phyloP scores from a whole-genome alignment of 805 yeast genomes.

The Wickerhamomyces silvicola region DNA sequence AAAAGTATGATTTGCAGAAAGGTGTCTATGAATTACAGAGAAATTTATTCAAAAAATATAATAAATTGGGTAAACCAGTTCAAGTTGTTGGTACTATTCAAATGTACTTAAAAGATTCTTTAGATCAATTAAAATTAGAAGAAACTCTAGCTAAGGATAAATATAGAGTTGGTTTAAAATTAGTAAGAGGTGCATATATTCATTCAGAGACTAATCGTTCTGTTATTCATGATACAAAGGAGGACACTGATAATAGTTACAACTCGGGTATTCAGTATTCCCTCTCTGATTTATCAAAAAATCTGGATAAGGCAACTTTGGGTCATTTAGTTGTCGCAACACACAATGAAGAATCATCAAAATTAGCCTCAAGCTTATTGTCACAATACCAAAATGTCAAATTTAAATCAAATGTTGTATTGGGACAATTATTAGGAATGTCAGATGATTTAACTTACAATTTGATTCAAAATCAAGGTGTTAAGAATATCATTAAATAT shows the following conservation, averaged over 20 bases:
- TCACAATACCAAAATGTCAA: slow-evolving; percentile 23
- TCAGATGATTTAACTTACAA: slow-evolving; percentile 84
- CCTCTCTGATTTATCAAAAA: slow-evolving; percentile 40
- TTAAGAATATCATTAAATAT: slow-evolving; percentile 78
- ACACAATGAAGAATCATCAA: slow-evolving; percentile 77
- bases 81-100: slow-evolving; percentile 89
- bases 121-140: slow-evolving; percentile 55
- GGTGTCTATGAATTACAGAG: slow-evolving; percentile 92
- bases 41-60: slow-evolving; percentile 66
- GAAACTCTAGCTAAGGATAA: slow-evolving; percentile 53
- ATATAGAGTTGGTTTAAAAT: slow-evolving; percentile 78
- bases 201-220: slow-evolving; percentile 77
- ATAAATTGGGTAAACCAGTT: slow-evolving; percentile 48
- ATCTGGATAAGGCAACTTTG: slow-evolving; percentile 40
- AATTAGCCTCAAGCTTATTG: slow-evolving; percentile 58
- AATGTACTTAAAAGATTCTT: slow-evolving; percentile 76
- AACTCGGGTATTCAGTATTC: slow-evolving; percentile 61
- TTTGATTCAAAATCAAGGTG: slow-evolving; percentile 56
- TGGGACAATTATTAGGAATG: slow-evolving; percentile 94
- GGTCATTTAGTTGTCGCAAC: slow-evolving; percentile 88
- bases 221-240: slow-evolving; percentile 70
- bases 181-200: slow-evolving; percentile 93
- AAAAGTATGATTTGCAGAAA: slow-evolving; percentile 77
- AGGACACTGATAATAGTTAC: slow-evolving; percentile 73
- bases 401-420: slow-evolving; percentile 54